Percentiles rank a stretch among this genome's conserved stretches.
Evolutionary conservation across 2,329 filamentous ascomycete genomes (phyloP).

Genomic region (Gliomastix tumulicola): DNA sequence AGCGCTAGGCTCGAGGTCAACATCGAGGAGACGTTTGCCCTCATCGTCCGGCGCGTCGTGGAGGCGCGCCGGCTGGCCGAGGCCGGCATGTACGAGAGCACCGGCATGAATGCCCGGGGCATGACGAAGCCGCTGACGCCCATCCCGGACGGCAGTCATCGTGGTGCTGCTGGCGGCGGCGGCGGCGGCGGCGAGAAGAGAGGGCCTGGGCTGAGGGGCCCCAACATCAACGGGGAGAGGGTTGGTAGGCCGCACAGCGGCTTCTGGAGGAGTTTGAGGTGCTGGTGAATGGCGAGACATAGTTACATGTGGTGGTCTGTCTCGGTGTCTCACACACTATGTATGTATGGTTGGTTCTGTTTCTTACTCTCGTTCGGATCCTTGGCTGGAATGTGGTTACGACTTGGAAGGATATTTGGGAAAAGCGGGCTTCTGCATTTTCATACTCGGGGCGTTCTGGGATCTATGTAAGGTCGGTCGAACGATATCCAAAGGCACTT

Average conservation of each 20-base stretch:
- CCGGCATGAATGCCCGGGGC: conserved; percentile 39
- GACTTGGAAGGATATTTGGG: no score
- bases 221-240: conserved; percentile 32
- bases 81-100: conserved; percentile 32
- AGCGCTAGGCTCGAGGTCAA: conserved; percentile 79
- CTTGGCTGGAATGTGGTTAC: no score
- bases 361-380: no score
- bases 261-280: conserved; percentile 52
- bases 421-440: no score
- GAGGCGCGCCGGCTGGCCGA: conserved; percentile 47
- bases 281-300: conserved; percentile 38
- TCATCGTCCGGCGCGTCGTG: conserved; percentile 55
- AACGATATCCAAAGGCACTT: no score
- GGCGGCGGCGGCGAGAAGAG: conserved; percentile 42
- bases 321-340: no score
- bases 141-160: conserved; percentile 28
- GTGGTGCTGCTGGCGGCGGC: no score
- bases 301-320: no score
- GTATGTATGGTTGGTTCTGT: no score
- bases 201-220: conserved; percentile 35
- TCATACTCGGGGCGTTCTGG: background rate
- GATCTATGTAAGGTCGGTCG: no score
- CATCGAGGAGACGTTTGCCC: conserved; percentile 81
- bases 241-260: conserved; percentile 32
- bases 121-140: conserved; percentile 53